Evolutionary conservation across 345 rosid genomes (phyloP).

Genomic region (Rhizophora mangle): DNA sequence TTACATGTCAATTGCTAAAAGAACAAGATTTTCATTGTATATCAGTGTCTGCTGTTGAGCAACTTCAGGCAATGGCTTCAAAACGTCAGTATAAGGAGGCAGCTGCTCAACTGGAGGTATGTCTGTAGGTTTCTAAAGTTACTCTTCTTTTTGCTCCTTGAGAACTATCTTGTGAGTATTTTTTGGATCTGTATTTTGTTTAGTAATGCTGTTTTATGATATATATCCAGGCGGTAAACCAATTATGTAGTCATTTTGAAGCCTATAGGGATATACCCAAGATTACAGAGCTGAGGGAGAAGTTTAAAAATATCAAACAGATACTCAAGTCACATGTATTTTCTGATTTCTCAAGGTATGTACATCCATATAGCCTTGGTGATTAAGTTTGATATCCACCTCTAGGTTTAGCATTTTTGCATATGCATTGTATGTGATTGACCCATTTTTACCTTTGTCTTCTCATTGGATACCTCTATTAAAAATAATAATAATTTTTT

Average conservation of each 20-base stretch:
- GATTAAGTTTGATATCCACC: no score
- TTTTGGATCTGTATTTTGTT: slow-evolving; percentile 3
- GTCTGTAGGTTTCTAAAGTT: slow-evolving; percentile 1
- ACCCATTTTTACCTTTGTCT: no score
- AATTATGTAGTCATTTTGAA: slow-evolving; percentile 94
- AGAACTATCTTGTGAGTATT: not conserved
- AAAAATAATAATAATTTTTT: no score
- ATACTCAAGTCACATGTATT: slow-evolving; percentile 91
- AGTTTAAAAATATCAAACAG: slow-evolving; percentile 90
- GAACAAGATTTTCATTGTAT: slow-evolving; percentile 26
- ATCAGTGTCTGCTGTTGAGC: slow-evolving; percentile 98
- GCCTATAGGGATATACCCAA: slow-evolving; percentile 96
- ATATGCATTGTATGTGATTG: no score
- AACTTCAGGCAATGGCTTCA: slow-evolving; percentile 97
- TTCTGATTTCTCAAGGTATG: slow-evolving; percentile 95
- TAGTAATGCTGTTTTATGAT: slow-evolving; percentile 20
- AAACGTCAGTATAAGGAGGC: slow-evolving; percentile 96
- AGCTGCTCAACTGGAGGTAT: slow-evolving; percentile 98
- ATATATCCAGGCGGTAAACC: slow-evolving; percentile 91
- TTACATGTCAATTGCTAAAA: slow-evolving; percentile 7
- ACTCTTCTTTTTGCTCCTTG: not conserved
- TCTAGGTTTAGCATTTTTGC: no score
- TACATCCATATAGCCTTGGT: not conserved
- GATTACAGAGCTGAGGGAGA: slow-evolving; percentile 94
- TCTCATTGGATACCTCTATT: no score